Evolutionary conservation across 2,329 filamentous ascomycete species (phyloP).

Genomic region (Fusarium transvaalense): DNA sequence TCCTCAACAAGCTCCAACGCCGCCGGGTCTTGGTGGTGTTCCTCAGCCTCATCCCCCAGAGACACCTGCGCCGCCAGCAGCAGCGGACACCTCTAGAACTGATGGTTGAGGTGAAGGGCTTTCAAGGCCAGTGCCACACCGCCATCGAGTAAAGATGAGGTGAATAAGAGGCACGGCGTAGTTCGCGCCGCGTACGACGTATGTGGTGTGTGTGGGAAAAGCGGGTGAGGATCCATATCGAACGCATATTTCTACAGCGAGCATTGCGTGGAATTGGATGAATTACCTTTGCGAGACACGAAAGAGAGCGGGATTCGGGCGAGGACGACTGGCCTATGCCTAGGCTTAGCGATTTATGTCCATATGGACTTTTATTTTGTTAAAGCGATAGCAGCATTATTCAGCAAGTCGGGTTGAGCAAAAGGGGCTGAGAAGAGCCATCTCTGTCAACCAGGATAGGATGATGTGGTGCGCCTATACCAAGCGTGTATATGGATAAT

Average conservation of each 20-base stretch:
- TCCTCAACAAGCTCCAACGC: constrained; percentile 52
- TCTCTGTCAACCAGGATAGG: constrained; percentile 5
- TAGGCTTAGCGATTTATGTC: constrained; percentile 30
- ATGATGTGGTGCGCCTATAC: constrained; percentile 27
- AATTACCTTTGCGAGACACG: constrained; percentile 24
- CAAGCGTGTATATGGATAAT: constrained; percentile 42
- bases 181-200: constrained; percentile 19
- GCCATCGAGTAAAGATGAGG: constrained; percentile 7
- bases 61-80: constrained; percentile 52
- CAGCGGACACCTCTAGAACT: constrained; percentile 47
- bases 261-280: constrained; percentile 36
- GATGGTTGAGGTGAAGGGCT: constrained; percentile 38
- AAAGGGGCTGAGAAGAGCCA: constrained; percentile 15
- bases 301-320: constrained; percentile 23
- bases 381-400: constrained; percentile 29
- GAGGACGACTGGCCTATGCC: constrained; percentile 25
- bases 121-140: constrained; percentile 4
- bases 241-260: constrained; percentile 36
- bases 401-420: constrained; percentile 12
- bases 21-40: constrained; percentile 53
- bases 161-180: constrained; percentile 5
- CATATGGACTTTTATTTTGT: constrained; percentile 9
- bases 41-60: constrained; percentile 53
- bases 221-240: constrained; percentile 33
- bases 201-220: constrained; percentile 23